A percentile compares a stretch with the other conserved stretches of the same genome.
Conservation (phyloP, 208 protist genomes). For the Crithidia acanthocephali region DNA sequence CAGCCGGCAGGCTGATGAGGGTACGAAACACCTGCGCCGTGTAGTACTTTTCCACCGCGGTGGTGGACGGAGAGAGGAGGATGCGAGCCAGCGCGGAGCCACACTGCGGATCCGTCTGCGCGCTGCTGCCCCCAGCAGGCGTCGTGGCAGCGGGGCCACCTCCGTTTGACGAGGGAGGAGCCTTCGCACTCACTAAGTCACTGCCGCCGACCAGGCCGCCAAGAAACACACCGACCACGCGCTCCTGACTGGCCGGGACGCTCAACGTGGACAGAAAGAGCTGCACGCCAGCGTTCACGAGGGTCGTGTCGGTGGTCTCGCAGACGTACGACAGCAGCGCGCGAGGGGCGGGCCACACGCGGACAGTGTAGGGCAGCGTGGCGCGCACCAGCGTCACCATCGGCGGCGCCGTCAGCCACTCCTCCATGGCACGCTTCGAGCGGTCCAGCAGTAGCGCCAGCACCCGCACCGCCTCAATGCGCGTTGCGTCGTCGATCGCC, state of each 20-base stretch:
- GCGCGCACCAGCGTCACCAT: conserved; percentile 31
- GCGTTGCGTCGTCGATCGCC: conserved; percentile 71
- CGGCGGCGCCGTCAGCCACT: conserved; percentile 38
- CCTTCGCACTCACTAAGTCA: not conserved
- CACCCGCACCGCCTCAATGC: conserved; percentile 77
- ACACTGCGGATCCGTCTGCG: conserved; percentile 11
- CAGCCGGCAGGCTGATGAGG: conserved; percentile 40
- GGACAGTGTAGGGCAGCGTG: conserved; percentile 22
- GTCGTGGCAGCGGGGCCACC: no score
- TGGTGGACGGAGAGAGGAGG: conserved; percentile 28
- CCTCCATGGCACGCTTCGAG: conserved; percentile 42
- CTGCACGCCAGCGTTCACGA: conserved; percentile 54
- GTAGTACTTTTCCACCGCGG: conserved; percentile 68
- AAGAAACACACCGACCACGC: conserved; percentile 20
- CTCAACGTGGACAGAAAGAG: conserved; percentile 45
- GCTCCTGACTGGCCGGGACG: conserved; percentile 25
- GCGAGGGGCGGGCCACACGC: conserved; percentile 45
- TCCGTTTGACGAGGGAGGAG: no score
- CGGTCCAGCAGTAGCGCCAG: conserved; percentile 52
- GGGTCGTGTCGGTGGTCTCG: conserved; percentile 50
- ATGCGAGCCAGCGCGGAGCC: conserved; percentile 34
- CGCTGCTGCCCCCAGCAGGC: not conserved
- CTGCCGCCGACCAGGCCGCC: conserved; percentile 18
- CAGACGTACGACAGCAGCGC: conserved; percentile 67
- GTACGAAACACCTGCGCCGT: conserved; percentile 62